Base-by-base conservation (phyloP, 495 filamentous ascomycete genomes). In the Antarctomyces pellizariae region DNA sequence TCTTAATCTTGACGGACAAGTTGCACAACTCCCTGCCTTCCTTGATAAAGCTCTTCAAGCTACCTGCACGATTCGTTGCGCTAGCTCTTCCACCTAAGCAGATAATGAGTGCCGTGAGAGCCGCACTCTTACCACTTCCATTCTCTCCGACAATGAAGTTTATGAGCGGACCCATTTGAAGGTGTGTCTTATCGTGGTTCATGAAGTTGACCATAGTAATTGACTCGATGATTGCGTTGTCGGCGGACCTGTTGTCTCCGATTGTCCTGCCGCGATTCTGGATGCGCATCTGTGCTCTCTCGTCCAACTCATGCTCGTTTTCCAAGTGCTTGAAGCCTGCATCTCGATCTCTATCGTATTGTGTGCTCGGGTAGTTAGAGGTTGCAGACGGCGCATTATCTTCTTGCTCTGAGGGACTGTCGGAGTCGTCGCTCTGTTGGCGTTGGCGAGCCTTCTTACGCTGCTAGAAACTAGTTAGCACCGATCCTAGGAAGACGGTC, bases 141-240 rank as follows among this genome's bases (percentile, higher is more conserved):
- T 99, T 99, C 42, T 90, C 78, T 2, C 86, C 86, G 29, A 91
- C 78, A 26, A 99, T 80, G 48, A 95, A 99, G 46, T 95, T 99
- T 37, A 95, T 86, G 3, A 92, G 58, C 0, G 86, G 84, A 0
- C 86, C 84, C 10, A 99, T 56, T 20, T 73, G 62, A 25, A 90
- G 71, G 28, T 70, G 59, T 9, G 95, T 65, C 32, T 67, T 68
- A 10, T 59, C 50, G 41, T 99, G 86, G 41, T 84, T 93, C 86
- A 95, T 91, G 45, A 90, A 90, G 42, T 91, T 93, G 32, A 70
- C 65, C 46, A 77, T 89, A 26, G 64, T 72, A 18, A 93, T 71
- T 28, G 65, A 64, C 48, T 86, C 68, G 17, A 92, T 66, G 25
- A 90, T 76, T 4, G 71, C 76, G 44, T 73, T 69, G n/a, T 90